Evolutionary conservation across 352 stramenopile genomes (phyloP), one percentile per base, ranked within the genome.

Genomic region (Globisporangium takayamanum): DNA sequence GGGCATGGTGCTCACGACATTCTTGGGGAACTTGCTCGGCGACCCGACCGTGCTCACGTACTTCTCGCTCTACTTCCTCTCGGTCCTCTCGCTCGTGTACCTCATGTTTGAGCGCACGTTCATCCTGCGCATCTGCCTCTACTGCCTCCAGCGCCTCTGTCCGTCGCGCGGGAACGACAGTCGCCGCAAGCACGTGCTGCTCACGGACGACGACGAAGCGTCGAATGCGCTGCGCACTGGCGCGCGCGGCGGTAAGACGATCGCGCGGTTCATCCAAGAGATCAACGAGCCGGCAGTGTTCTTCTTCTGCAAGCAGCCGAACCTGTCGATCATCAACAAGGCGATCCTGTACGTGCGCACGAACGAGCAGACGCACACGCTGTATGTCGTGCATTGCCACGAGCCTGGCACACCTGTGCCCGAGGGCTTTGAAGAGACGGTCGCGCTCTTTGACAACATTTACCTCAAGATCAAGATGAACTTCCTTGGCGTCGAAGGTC

Each of bases 391-490:
- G 55, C 93, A 98, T 76, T 89, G 87, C 71, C 79, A 92, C 64
- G 67, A 85, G 53, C 72, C 73, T 33, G 82, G 85, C 66, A 72
- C 68, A 12, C 46, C 67, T 15, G 65, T 86, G 25, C 74, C 79
- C 15, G 78, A 87, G 50, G 80, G 78, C 41, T 92, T 93, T 67
- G 80, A 87, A 59, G 83, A 95, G 68, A 94, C 86, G 8, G 87
- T 97, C 16, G 78, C 83, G 59, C 89, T 95, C 55, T 95, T 97
- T 48, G 88, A 97, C 69, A 80, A 90, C 66, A 95, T 98, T 22
- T 98, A 98, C 76, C 92, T 97, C 57, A 96, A 97, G 74, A 84
- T 97, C 57, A 94, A 97, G 76, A 92, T 97, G 56, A 95, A 94
- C 58, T 92, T 98, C 55, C 55, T 98, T 28, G 84, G 78, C 42